Evolutionary conservation across 306 rosid genomes (phyloP).

Genomic region (Rosa rugosa): DNA sequence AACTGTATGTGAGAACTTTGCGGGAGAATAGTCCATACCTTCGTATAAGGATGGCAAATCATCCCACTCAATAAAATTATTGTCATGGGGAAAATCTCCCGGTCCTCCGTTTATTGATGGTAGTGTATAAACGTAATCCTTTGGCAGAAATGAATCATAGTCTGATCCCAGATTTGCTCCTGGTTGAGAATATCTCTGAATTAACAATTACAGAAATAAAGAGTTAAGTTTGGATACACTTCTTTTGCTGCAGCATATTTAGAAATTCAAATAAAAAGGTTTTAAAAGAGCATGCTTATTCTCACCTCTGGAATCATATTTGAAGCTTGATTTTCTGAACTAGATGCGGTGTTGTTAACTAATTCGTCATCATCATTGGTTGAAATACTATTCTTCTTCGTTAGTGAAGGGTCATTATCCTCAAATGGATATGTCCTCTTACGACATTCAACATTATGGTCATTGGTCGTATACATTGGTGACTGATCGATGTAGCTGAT

Average conservation of each 20-base stretch:
- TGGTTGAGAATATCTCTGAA: constrained; percentile 15
- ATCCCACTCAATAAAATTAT: constrained; percentile 15
- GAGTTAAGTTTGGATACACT: constrained; percentile 10
- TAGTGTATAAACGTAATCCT: background rate
- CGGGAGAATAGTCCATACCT: constrained; percentile 12
- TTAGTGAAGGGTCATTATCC: background rate
- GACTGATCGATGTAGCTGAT: background rate
- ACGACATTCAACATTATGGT: background rate
- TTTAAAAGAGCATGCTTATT: constrained; percentile 14
- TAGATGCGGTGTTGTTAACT: background rate
- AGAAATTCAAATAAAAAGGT: constrained; percentile 1
- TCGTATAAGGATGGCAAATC: background rate
- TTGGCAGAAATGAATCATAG: background rate
- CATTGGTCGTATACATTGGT: background rate
- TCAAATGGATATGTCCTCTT: background rate
- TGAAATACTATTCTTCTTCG: background rate
- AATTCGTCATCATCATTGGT: background rate
- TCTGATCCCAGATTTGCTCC: background rate
- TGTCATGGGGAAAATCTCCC: background rate
- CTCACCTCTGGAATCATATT: constrained; percentile 34
- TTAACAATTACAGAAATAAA: constrained; percentile 17
- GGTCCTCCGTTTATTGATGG: background rate
- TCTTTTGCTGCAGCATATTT: background rate
- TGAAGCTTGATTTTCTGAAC: background rate
- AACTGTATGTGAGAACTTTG: constrained; percentile 17